Evolutionary conservation across 2,329 filamentous ascomycete species (phyloP).

Genomic region (Xylariaceae sp.): DNA sequence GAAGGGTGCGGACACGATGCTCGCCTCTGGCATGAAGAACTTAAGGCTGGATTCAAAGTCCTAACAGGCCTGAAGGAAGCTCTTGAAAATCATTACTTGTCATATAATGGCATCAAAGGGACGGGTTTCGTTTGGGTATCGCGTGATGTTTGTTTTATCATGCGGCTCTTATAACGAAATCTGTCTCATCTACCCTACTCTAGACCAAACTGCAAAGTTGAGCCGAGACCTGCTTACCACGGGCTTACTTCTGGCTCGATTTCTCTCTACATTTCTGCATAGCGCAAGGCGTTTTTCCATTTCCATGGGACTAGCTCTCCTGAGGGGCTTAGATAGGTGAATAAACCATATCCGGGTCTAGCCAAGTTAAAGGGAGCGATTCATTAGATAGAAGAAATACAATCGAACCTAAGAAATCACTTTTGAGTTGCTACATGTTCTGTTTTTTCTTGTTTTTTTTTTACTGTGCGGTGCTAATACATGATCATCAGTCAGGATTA

Average conservation of each 20-base stretch:
- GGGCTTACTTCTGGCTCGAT: background rate
- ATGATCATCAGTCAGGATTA: too few species aligned
- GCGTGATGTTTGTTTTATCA: background rate
- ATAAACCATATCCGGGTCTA: too few species aligned
- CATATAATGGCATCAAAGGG: background rate
- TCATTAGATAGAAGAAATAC: background rate
- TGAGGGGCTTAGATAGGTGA: background rate
- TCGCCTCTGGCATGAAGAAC: slow-evolving; percentile 55
- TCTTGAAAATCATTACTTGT: background rate
- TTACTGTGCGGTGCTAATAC: too few species aligned
- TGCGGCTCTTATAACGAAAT: background rate
- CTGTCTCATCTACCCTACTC: background rate
- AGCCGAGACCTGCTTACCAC: background rate
- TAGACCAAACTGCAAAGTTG: slow-evolving; percentile 1
- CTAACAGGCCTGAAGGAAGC: background rate
- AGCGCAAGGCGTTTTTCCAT: slow-evolving; percentile 20
- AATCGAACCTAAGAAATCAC: too few species aligned
- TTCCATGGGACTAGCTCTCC: background rate
- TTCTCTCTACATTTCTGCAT: slow-evolving; percentile 12
- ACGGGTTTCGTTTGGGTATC: background rate
- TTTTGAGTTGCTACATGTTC: too few species aligned
- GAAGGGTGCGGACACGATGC: slow-evolving; percentile 48
- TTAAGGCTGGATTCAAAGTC: slow-evolving; percentile 38
- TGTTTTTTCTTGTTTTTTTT: background rate
- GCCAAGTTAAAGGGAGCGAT: background rate